Base-by-base conservation (phyloP, 2,329 filamentous ascomycete species). In the Alternaria consortialis region DNA sequence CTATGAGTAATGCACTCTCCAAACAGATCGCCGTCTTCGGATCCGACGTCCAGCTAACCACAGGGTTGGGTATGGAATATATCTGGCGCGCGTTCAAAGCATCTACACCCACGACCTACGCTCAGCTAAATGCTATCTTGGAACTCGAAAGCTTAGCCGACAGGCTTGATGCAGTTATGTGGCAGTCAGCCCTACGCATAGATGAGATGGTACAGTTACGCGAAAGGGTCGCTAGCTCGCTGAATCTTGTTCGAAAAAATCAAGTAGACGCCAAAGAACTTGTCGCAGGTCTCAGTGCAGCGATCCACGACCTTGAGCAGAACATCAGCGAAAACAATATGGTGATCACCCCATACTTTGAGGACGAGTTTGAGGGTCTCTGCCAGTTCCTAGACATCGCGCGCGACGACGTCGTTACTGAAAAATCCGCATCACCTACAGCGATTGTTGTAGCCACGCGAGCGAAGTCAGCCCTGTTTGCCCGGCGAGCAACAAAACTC, bases 11-110 rank as follows among this genome's bases (percentile, higher is more conserved):
- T 69, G 46, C 56, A 23, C 52, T 74, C 12, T 69, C 64, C 4
- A 72, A 72, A 53, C 71, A 76, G 46, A 53, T 76, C 7, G 66
- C 64, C 36, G 78, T 60, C 2, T 94, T 97, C 72, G 84, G 86
- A 25, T 84, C 87, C 15, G 88, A 87, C 2, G 94, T 93, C 80
- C 88, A 88, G 56, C 80, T 96, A 13, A 88, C 84, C 0, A 93
- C 90, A 2, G 93, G 93, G 0, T 81, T 93, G 12, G 90, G 88
- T 66, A 95, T 96, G 91, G 91, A 95, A 73, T 77, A 81, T 8
- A 83, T 97, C 5, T 97, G 94, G 94, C 86, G 87, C 42, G 72
- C 82, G 1, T 86, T 96, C 71, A 87, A 91, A 54, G 92, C 93
- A 32, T 72, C 72, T 11, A 85, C 84, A 4, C 81, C 86, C 2